Evolutionary conservation across 179 eudicot genomes (phyloP), one percentile per base, ranked within the genome.

Genomic region (Gypsophila paniculata): DNA sequence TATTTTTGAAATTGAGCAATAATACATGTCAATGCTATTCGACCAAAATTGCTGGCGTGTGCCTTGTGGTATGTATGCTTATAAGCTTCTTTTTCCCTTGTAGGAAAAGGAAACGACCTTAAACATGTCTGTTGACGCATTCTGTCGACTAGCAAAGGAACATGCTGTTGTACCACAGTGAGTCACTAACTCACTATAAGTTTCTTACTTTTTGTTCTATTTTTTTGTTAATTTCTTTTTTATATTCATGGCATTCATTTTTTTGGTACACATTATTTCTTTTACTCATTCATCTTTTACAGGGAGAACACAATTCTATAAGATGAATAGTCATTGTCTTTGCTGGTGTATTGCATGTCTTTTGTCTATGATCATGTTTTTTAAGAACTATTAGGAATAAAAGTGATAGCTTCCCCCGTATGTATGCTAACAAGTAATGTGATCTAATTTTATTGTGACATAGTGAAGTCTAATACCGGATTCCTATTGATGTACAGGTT

Each of bases 71-170:
- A 65, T 54, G 19, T 7, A 21, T 58, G 68, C 69, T 53, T 68
- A 61, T 65, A 21, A 61, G 38, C 8, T 42, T 9, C 11, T 42
- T 42, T 42, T 44, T 49, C 25, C 72, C 54, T 49, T 83, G 87
- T 90, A 94, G 99, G 99, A 92, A 81, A 94, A 94, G 86, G 99
- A 94, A 86, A 82, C 72, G 79, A 96, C 99, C 69, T 86, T 95
- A 85, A 93, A 90, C 81, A 80, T 86, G 87, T 87, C 96, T 79
- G 92, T 95, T 77, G 98, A 93, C 78, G 86, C 86, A 71, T 95
- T 95, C 86, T 95, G 99, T 90, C 90, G 91, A 92, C 88, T 95
- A 89, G 93, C 86, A 75, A 87, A 87, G 89, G 91, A 89, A 80
- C 93, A 90, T 72, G 71, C 88, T 74, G 84, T 87, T 81, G 90